Evolutionary conservation across 179 eudicot genomes (phyloP).

Genomic region (Carnegiea gigantea): DNA sequence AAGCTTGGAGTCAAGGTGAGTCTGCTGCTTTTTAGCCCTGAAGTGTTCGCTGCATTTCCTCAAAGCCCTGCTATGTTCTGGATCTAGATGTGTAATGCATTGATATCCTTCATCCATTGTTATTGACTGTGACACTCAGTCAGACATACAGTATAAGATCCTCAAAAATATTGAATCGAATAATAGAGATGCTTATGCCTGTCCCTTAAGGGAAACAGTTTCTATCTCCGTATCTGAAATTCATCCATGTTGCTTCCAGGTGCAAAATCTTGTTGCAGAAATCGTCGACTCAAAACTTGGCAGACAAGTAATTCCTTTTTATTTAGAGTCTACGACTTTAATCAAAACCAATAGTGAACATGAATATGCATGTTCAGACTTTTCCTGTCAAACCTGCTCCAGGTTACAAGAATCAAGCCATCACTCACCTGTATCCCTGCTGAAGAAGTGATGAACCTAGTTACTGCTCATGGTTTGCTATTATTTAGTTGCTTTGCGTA

Average conservation of each 20-base stretch:
- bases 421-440: constrained; percentile 83
- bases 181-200: neutral
- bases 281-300: constrained; percentile 89
- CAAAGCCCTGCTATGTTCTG: neutral
- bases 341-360: neutral
- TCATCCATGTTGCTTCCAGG: constrained; percentile 46
- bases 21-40: neutral
- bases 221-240: neutral
- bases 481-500: neutral
- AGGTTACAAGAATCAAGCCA: constrained; percentile 63
- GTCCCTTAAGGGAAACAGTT: neutral
- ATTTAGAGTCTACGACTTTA: neutral
- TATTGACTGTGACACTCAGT: neutral
- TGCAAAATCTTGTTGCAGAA: constrained; percentile 93
- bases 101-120: neutral
- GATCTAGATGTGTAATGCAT: neutral
- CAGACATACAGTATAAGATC: neutral
- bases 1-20: constrained; percentile 82
- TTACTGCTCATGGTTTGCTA: constrained; percentile 83
- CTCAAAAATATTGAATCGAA: neutral
- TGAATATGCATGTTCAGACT: constrained; percentile 5
- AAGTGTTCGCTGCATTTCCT: neutral
- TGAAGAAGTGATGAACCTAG: constrained; percentile 98
- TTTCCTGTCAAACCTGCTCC: constrained; percentile 21
- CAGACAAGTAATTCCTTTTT: constrained; percentile 67